Base-by-base conservation (phyloP, 805 yeast genomes). In the Ogataea dorogensis region DNA sequence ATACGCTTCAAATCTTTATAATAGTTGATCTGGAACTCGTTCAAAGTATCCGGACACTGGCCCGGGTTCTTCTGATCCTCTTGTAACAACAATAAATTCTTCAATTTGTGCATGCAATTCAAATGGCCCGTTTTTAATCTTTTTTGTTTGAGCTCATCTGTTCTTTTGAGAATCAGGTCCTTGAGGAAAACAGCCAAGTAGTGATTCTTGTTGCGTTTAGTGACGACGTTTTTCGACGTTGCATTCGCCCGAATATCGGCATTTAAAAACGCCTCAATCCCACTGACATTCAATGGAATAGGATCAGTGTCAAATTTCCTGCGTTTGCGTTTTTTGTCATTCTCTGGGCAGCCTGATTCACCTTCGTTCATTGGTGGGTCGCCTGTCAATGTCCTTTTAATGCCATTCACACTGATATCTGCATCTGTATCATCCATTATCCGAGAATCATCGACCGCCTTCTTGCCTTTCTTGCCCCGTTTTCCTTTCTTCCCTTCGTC, bases 101-200 rank as follows among this genome's bases (percentile, higher is more conserved):
- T 33, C 44, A 24, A 41, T 40, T 27, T 33, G 12, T 32, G 38
- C 28, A 51, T 43, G 33, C 49, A 44, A 17, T 42, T 45, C 38
- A 59, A 39, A 30, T 58, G 58, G 7, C 64, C 65, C 13, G 35
- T 23, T 7, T 26, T 31, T 7, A 42, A 21, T 31, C 64, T 49
- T 38, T 39, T 36, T 2, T 19, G 24, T 24, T 50, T 44, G 6
- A 43, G 36, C 33, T 50, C 44, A 10, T 38, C 45, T 22, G 47
- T 32, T 31, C 55, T 52, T n/a, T 37, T 34, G 8, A 36, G 26
- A 4, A 56, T 25, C 15, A 52, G 28, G 13, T 59, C 63, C 33
- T 45, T 50, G 2, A 61, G 28, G 39, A 60, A 59, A 5, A 39
- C 40, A 13, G 59, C 53, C 19, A 58, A 28, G 6, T 53, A 31